Conservation (phyloP, 257 asterid genomes). For the Solanum appendiculatum region DNA sequence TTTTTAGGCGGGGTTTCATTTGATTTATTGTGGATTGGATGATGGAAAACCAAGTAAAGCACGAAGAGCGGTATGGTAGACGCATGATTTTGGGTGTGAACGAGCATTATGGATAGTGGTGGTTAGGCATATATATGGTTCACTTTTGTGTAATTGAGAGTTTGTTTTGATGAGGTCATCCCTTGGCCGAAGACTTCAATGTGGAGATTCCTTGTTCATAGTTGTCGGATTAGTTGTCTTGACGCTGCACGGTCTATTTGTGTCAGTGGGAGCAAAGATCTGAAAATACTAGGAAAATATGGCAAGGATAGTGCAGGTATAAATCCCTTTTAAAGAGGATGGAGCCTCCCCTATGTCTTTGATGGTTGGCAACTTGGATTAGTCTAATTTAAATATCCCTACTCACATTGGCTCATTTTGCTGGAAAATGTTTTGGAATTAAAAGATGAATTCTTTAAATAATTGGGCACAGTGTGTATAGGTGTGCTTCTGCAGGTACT, state of each 20-base stretch:
- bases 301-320: neutral
- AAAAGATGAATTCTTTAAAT: neutral
- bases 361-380: neutral
- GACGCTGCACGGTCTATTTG: neutral
- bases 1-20: neutral
- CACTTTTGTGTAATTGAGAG: neutral
- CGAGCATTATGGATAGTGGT: neutral
- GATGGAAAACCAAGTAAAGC: neutral
- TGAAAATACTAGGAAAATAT: neutral
- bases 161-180: neutral
- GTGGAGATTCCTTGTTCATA: neutral
- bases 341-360: neutral
- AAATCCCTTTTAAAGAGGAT: neutral
- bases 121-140: neutral
- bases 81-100: neutral
- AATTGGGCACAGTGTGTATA: neutral
- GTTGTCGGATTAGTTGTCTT: neutral
- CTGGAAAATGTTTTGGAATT: neutral
- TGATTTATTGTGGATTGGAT: neutral
- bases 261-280: neutral
- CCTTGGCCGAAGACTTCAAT: neutral
- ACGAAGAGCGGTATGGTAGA: neutral
- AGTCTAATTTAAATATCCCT: neutral
- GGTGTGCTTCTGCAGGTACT: neutral
- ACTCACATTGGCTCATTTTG: neutral